Evolutionary conservation across 805 yeast species (phyloP), one percentile per base, ranked within the genome.

Genomic region (Lipomyces spencermartinsiae): DNA sequence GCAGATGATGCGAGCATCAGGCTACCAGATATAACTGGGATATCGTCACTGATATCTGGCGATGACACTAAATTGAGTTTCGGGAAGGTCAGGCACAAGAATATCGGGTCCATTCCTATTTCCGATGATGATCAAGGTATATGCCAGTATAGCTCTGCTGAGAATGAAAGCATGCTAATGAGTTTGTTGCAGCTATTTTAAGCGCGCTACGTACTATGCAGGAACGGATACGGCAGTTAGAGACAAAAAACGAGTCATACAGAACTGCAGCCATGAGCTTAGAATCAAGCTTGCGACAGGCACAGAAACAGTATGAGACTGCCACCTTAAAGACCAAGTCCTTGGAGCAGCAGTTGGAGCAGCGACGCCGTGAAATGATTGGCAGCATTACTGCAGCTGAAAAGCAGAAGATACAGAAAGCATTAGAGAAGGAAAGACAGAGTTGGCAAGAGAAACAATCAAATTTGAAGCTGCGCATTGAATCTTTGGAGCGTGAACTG

Each of bases 21-120:
- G 12, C 31, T 70, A 33, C 73, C 73, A 14, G 73, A 70, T 53
- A 63, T 70, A 39, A 70, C 73, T 14, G 72, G 67, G n/a, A 64
- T 70, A 19, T 55, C 73, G 7, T 62, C 72, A 1, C 37, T 70
- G 49, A 35, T 70, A 25, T 65, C 69, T 10, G 57, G 22, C 7
- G 72, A 62, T 29, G 55, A 57, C 12, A 58, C 64, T 9, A 22
- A 55, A 14, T 34, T 51, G n/a, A 54, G 53, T 39, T n/a, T 56
- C 43, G 35, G 19, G 9, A 37, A 51, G 39, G 22, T 35, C 19
- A 60, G 34, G 53, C 72, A 69, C 46, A 58, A 55, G 35, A 54
- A 37, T 10, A 51, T 70, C n/a, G 68, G 68, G 22, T 65, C 72
- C 3, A 63, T 70, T 12, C 67, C 73, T 2, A 55, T 70, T 46